These are phyloP conservation scores for Zymoseptoria passerinii DNA, from an alignment of 2,329 filamentous ascomycete genomes.

Conservation along the genomic window DNA sequence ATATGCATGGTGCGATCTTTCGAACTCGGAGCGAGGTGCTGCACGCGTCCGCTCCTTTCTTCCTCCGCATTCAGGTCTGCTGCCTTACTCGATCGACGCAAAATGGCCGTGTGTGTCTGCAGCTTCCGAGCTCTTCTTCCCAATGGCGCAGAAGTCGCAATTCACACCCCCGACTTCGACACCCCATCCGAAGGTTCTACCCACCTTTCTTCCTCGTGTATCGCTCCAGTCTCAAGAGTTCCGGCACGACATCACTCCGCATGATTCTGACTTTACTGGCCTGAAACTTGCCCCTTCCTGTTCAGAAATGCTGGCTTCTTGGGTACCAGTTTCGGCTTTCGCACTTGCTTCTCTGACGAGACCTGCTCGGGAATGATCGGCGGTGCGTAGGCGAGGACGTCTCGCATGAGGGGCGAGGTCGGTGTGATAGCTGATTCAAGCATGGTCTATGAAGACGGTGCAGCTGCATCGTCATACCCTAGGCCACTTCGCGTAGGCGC, in stretches of 20 bases:
- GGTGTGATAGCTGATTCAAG: not conserved
- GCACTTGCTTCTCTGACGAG: not conserved
- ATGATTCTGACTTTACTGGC: not conserved
- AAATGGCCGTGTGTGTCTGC: too few species aligned
- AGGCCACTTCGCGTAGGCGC: not conserved
- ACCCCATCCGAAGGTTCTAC: not conserved
- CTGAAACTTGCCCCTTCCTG: not conserved
- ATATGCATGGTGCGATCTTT: not conserved
- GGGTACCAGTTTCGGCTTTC: not conserved
- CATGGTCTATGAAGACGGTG: not conserved
- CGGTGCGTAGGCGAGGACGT: too few species aligned
- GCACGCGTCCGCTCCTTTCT: too few species aligned
- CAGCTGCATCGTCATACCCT: not conserved
- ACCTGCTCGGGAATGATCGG: not conserved
- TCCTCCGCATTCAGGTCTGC: not conserved
- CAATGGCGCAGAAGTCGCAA: too few species aligned
- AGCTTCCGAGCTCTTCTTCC: too few species aligned
- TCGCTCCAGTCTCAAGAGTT: not conserved
- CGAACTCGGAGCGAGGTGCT: not conserved
- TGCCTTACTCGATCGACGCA: too few species aligned
- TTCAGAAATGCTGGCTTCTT: not conserved
- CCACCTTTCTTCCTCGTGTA: not conserved
- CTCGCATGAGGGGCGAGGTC: not conserved
- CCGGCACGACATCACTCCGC: not conserved
- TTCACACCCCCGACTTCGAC: not conserved